These are phyloP conservation scores for Botrytis porri DNA, from an alignment of 2,329 filamentous ascomycete species.

Conservation along the genomic window DNA sequence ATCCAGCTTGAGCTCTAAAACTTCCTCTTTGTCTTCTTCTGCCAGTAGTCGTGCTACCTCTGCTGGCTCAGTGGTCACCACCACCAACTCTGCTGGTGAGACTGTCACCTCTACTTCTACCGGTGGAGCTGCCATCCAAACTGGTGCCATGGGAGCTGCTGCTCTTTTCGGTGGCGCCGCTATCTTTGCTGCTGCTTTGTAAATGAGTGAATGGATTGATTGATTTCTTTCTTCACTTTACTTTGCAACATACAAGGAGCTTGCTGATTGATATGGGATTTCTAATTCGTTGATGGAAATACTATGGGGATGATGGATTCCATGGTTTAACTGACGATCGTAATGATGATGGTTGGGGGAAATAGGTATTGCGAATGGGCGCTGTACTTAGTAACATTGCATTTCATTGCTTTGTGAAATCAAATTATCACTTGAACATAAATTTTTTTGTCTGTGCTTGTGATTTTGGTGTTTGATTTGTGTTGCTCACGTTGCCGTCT, in stretches of 20 bases:
- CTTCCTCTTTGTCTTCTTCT: slow-evolving; percentile 20
- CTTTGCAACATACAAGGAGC: not conserved
- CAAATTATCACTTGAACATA: not conserved
- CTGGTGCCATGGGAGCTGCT: slow-evolving; percentile 33
- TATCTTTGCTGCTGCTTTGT: slow-evolving; percentile 32
- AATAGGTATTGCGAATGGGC: not conserved
- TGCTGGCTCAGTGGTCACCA: not conserved
- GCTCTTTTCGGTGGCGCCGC: slow-evolving; percentile 35
- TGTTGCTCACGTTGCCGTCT: rapidly evolving
- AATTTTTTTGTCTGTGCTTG: slow-evolving; percentile 12
- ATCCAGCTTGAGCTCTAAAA: slow-evolving; percentile 13
- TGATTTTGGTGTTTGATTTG: slow-evolving; percentile 21
- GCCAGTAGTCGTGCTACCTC: slow-evolving; percentile 10
- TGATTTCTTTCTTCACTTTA: not conserved
- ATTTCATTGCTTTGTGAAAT: not conserved
- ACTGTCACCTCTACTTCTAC: slow-evolving; percentile 13
- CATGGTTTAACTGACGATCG: slow-evolving; percentile 1
- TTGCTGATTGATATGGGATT: not conserved
- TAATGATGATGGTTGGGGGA: slow-evolving; percentile 10
- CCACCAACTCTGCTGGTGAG: slow-evolving; percentile 9
- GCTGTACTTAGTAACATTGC: not conserved
- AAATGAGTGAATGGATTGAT: slow-evolving; percentile 13
- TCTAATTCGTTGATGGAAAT: not conserved
- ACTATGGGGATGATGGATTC: too few relatives aligned
- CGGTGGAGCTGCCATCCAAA: slow-evolving; percentile 30